These are phyloP conservation scores for Yamadazyma taylorii DNA, from an alignment of 1,139 yeast species.

Conservation along the genomic window DNA sequence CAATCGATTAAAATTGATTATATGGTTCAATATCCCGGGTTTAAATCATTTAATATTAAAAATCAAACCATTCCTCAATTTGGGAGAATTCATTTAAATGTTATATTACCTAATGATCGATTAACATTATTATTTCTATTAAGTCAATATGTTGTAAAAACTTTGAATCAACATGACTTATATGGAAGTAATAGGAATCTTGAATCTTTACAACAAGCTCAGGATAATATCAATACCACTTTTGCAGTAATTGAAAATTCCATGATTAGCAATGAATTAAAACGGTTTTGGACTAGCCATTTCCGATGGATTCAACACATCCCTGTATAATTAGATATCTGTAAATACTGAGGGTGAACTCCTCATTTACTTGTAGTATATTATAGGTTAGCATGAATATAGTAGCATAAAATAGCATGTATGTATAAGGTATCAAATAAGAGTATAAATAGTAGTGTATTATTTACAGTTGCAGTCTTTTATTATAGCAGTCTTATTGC, in stretches of 20 bases:
- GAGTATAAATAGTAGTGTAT: no score
- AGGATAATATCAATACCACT: conserved; percentile 30
- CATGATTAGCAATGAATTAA: conserved; percentile 22
- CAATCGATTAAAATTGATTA: conserved; percentile 30
- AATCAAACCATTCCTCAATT: conserved; percentile 7
- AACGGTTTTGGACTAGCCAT: conserved; percentile 15
- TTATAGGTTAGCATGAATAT: no score
- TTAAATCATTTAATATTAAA: conserved; percentile 14
- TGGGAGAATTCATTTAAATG: conserved; percentile 4
- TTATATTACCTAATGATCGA: conserved; percentile 27
- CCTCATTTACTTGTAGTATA: no score
- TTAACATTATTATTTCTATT: conserved; percentile 13
- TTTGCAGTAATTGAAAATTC: conserved; percentile 26
- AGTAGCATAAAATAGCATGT: no score
- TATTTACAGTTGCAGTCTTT: no score
- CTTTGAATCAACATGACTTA: conserved; percentile 45
- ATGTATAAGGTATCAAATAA: no score
- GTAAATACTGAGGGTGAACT: conserved; percentile 1
- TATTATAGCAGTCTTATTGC: no score
- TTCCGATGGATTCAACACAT: conserved; percentile 22
- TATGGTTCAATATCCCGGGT: conserved; percentile 20
- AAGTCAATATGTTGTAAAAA: conserved; percentile 10
- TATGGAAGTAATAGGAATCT: neutral
- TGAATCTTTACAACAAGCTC: conserved; percentile 16
- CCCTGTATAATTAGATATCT: neutral